Conservation (phyloP, 257 asterid genomes). For the Cynanchum wilfordii region DNA sequence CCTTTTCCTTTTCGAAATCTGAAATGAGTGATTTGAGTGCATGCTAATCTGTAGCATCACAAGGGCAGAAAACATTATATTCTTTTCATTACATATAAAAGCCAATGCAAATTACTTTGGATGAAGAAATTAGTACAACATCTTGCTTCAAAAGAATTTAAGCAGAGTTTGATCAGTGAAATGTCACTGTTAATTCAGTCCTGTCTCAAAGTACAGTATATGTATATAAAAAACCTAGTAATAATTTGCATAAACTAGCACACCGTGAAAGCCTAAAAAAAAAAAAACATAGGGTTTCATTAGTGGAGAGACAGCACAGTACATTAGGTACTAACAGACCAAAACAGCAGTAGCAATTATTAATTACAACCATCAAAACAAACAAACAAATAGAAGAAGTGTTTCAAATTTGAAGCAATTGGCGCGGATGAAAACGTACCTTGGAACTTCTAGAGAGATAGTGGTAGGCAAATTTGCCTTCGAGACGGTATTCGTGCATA, state of each 20-base stretch:
- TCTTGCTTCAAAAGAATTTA: slow-evolving; percentile 2
- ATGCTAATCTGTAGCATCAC: slow-evolving; percentile 14
- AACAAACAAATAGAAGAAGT: too few species aligned
- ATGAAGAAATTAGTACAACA: background rate
- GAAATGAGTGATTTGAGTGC: background rate
- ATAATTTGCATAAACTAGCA: background rate
- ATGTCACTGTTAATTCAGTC: background rate
- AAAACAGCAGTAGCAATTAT: background rate
- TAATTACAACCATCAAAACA: too few species aligned
- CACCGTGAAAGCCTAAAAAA: background rate
- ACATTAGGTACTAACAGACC: background rate
- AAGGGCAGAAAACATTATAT: too few species aligned
- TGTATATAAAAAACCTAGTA: background rate
- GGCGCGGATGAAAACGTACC: slow-evolving; percentile 2
- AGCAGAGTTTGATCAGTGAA: background rate
- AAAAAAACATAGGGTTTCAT: background rate
- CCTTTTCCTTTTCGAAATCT: background rate
- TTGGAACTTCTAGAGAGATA: slow-evolving; percentile 61
- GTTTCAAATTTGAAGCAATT: too few species aligned
- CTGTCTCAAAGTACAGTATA: background rate
- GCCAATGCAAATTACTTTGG: background rate
- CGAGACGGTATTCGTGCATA: slow-evolving; percentile 91
- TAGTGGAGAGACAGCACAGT: slow-evolving; percentile 5
- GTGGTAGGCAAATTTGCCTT: slow-evolving; percentile 77
- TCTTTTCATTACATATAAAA: background rate